Evolutionary conservation across 306 rosid genomes (phyloP), one percentile per base, ranked within the genome.

Genomic region (Mimosa pudica): DNA sequence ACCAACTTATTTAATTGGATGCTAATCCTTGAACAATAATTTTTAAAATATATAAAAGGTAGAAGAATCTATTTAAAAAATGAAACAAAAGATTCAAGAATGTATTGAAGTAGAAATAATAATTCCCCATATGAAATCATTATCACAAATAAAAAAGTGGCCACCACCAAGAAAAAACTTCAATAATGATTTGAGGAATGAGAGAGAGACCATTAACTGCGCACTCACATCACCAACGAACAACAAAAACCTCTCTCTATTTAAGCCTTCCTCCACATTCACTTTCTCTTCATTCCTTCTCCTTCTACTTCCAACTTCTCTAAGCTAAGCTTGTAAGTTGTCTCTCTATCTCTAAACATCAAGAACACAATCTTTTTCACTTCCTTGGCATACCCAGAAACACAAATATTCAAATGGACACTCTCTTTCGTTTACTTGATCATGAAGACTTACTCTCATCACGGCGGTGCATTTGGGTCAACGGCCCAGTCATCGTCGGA

Each of bases 401-500:
- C 54, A 60, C 51, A 2, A 55, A 16, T 24, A 45, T 16, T 51
- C 38, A 0, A n/a, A 94, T 94, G 98, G 97, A 94, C 80, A 92
- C 84, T 77, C 46, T 88, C 54, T 85, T 92, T 52, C 91, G 91
- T 71, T 76, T 85, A 49, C 81, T 47, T 8, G 97, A 92, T 77
- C 73, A 86, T 13, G 78, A 91, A 9, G 91, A 91, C 60, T 79
- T 82, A 30, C 73, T 89, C 77, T 86, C 92, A 4, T 86, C 92
- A 4, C 84, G 92, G 11, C 89, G 95, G n/a, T 89, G 91, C 84
- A 78, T 89, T 63, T 88, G 97, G 89, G 90, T 94, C 9, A 92
- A 92, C 64, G 98, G 98, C 6, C 98, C 98, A 7, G 88, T 92
- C 2, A 94, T 94, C 46, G 91, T 94, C 55, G 98, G 98, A 3